Percentiles rank a stretch among this genome's conserved stretches.
phyloP scores from a whole-genome alignment of 139 green algal genomes.

The Nannochloris sp. region DNA sequence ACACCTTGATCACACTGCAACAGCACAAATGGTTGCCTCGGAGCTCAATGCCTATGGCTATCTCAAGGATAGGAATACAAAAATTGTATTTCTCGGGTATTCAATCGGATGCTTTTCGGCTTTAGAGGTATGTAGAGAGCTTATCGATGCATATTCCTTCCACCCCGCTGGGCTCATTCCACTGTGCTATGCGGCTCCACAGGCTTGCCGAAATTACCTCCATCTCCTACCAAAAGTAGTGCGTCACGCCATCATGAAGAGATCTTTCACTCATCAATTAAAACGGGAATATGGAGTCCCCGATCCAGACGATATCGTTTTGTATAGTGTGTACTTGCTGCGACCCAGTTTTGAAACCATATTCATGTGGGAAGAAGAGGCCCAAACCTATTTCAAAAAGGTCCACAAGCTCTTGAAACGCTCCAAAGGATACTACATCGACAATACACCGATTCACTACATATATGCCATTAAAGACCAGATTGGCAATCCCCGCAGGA shows the following conservation, averaged over 20 bases:
- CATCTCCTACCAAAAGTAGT: neutral
- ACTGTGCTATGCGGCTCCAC: neutral
- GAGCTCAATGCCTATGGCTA: neutral
- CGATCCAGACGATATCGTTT: neutral
- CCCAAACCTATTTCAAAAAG: neutral
- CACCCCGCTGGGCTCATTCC: neutral
- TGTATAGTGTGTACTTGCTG: neutral
- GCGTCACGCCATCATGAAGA: neutral
- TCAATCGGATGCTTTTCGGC: neutral
- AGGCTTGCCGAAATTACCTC: neutral
- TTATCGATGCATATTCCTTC: neutral
- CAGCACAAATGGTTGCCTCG: neutral
- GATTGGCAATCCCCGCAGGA: neutral
- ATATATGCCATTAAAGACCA: neutral
- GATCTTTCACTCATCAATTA: neutral
- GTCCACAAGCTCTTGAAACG: neutral
- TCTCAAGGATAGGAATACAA: neutral
- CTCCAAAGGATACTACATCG: neutral
- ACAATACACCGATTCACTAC: neutral
- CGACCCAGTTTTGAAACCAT: neutral
- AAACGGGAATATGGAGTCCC: neutral
- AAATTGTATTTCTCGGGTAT: neutral
- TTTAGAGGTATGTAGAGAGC: neutral
- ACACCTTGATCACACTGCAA: neutral
- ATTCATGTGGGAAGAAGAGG: neutral